phyloP scores from a whole-genome alignment of 345 rosid species.

The Eucalyptus erythrocorys region DNA sequence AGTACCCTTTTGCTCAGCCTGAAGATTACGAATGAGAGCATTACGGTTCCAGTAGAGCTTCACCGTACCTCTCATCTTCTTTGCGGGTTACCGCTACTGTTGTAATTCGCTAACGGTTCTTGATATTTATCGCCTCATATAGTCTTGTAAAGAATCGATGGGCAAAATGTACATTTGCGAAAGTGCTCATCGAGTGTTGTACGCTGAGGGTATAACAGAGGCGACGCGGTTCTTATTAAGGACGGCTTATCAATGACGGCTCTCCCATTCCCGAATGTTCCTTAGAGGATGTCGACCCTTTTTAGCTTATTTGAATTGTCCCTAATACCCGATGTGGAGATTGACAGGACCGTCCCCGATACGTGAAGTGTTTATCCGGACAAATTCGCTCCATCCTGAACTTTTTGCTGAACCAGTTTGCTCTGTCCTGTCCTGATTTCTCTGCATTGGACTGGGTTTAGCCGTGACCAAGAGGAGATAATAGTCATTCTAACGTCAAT shows the following conservation, averaged over 20 bases:
- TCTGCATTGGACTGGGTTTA: not conserved
- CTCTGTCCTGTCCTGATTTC: not conserved
- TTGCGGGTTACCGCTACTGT: not conserved
- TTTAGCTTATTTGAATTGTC: not conserved
- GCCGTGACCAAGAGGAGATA: not conserved
- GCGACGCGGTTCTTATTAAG: not conserved
- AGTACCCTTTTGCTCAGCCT: conserved; percentile 68
- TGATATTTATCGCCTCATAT: not conserved
- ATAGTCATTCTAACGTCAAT: not conserved
- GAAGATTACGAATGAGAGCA: conserved; percentile 42
- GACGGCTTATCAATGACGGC: not conserved
- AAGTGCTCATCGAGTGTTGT: not conserved
- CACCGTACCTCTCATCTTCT: not conserved
- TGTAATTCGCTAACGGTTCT: not conserved
- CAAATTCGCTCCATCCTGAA: not conserved
- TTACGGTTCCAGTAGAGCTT: not conserved
- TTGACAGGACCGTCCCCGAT: not conserved
- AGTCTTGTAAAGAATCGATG: not conserved
- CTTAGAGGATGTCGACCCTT: not conserved
- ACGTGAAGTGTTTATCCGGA: not conserved
- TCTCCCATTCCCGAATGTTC: not conserved
- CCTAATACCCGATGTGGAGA: not conserved
- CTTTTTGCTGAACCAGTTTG: not conserved
- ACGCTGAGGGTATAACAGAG: not conserved
- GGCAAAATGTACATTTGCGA: not conserved